These are phyloP conservation scores for Quercus glauca DNA, from an alignment of 306 rosid genomes.

Conservation along the genomic window DNA sequence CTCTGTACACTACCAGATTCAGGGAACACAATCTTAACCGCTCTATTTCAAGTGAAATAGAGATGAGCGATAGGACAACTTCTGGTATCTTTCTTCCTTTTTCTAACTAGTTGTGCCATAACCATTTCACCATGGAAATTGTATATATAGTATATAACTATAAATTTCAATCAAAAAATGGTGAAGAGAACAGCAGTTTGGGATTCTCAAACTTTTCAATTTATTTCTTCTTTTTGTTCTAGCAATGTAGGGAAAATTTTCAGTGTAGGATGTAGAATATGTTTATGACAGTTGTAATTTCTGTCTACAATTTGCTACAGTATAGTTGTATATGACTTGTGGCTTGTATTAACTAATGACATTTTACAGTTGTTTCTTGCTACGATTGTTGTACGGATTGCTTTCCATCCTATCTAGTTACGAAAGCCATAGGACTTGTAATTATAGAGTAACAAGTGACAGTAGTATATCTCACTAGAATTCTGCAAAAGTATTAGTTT, in stretches of 20 bases:
- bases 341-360: no score
- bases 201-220: background rate
- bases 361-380: no score
- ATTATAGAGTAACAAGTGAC: no score
- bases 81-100: background rate
- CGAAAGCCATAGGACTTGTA: no score
- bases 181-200: background rate
- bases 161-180: background rate
- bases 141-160: background rate
- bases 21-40: no score
- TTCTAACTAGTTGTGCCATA: slow-evolving; percentile 10
- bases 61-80: slow-evolving; percentile 9
- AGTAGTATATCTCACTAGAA: no score
- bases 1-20: no score
- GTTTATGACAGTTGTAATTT: background rate
- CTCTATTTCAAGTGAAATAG: no score
- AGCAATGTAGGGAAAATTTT: background rate
- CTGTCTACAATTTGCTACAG: background rate
- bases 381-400: no score
- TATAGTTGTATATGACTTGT: no score
- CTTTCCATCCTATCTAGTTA: no score
- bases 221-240: slow-evolving; percentile 17
- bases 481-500: no score
- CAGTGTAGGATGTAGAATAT: background rate
- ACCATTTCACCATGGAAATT: background rate